Evolutionary conservation across 805 yeast species (phyloP), one percentile per base, ranked within the genome.

Genomic region (Kuraishia hungarica): DNA sequence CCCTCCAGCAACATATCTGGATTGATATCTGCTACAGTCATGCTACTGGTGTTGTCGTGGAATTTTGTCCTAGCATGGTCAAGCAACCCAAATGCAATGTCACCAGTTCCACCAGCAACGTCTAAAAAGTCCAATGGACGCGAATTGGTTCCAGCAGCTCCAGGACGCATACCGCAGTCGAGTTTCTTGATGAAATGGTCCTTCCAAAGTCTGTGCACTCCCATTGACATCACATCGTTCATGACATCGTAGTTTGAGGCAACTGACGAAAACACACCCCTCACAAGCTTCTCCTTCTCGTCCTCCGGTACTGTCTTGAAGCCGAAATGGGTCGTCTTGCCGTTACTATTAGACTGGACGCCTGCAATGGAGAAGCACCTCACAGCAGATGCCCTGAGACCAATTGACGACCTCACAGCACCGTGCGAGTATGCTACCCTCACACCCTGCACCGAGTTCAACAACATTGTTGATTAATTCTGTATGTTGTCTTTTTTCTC

Each of bases 41-140:
- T 94, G 24, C 84, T 82, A 39, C 90, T 82, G 58, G 77, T 75
- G 46, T 71, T 77, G 72, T 94, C 99, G 56, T 87, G 85, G 66
- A 83, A 89, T 59, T 83, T 81, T 47, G 76, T 71, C 59, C 86
- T 84, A 10, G 98, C 98, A 71, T 94, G 97, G 64, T 91, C 97
- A 58, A 94, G 76, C 59, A 94, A 78, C 2, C 99, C 96, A 72
- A 90, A 90, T 1, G 99, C 99, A 71, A 94, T 93, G 67, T 94
- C 99, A 51, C 99, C 99, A 11, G 98, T 90, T 23, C 99, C 99
- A 57, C 99, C 99, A 26, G 99, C 99, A 56, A 94, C 98, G 70
- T 94, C 99, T 59, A 94, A 78, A 65, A 94, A 93, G 56, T 84
- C 82, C 63, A 94, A 75, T 2, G 97, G 97, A 60, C 85, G 81